Conservation (phyloP, 331 rosid genomes). For the Rhamnella rubrinervis region DNA sequence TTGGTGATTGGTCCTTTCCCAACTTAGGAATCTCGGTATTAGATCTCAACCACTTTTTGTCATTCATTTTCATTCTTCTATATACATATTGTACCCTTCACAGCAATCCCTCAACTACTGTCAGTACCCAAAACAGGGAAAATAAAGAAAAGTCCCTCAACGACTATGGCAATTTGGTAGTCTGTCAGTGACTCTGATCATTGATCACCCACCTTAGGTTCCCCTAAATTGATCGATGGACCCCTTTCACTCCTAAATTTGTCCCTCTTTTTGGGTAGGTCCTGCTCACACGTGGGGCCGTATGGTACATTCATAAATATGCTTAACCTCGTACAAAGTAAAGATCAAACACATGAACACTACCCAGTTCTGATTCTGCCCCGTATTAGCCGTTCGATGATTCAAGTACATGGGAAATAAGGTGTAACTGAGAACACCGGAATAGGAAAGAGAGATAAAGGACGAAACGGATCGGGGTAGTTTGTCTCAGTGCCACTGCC, state of each 20-base stretch:
- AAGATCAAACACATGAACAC: neutral
- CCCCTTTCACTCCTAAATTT: neutral
- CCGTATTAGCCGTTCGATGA: slow-evolving; percentile 12
- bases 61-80: neutral
- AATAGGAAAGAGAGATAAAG: neutral
- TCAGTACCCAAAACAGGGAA: too few relatives aligned
- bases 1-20: too few relatives aligned
- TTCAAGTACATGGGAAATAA: slow-evolving; percentile 1
- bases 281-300: neutral
- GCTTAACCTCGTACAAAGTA: slow-evolving; percentile 15
- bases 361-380: neutral
- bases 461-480: slow-evolving; percentile 11
- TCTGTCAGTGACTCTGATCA: neutral
- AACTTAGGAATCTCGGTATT: too few relatives aligned
- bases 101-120: slow-evolving; percentile 2
- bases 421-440: slow-evolving; percentile 7
- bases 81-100: neutral
- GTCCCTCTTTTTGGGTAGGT: neutral
- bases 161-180: neutral
- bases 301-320: too few relatives aligned
- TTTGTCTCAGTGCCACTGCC: slow-evolving; percentile 46
- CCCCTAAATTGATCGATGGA: neutral
- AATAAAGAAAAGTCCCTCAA: neutral
- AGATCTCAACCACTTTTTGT: too few relatives aligned
- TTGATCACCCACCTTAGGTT: slow-evolving; percentile 3